Evolutionary conservation across 1,284 basidiomycete genomes (phyloP).

Genomic region (Sanghuangporus baumii): DNA sequence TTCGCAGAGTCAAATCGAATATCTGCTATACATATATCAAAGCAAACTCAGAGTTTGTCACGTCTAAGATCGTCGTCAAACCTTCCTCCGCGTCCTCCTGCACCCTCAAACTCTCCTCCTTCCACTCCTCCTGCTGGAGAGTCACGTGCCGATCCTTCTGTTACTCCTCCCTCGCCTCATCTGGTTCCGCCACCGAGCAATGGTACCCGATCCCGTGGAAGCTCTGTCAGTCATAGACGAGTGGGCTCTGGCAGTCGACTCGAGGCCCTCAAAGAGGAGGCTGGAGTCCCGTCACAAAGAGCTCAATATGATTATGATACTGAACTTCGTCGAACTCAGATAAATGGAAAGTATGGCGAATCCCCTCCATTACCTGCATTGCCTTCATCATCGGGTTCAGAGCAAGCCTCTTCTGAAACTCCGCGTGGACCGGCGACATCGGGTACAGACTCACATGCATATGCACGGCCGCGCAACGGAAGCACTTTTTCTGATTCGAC

Average conservation of each 20-base stretch:
- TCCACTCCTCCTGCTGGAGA: slow-evolving; percentile 28
- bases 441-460: background rate
- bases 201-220: slow-evolving; percentile 35
- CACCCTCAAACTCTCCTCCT: slow-evolving; percentile 24
- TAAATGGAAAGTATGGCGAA: background rate
- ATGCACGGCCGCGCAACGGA: slow-evolving; percentile 45
- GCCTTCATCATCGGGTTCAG: slow-evolving; percentile 12
- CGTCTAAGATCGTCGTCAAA: slow-evolving; percentile 31
- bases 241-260: slow-evolving; percentile 53
- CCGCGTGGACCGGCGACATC: slow-evolving; percentile 24
- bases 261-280: slow-evolving; percentile 57
- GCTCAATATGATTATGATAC: slow-evolving; percentile 26
- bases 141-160: slow-evolving; percentile 23
- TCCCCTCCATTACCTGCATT: slow-evolving; percentile 17
- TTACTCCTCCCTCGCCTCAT: slow-evolving; percentile 14
- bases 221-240: slow-evolving; percentile 46
- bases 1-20: background rate
- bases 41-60: slow-evolving; percentile 29
- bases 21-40: background rate
- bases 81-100: slow-evolving; percentile 44
- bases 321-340: slow-evolving; percentile 2
- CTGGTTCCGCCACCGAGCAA: slow-evolving; percentile 10
- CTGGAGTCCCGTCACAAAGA: slow-evolving; percentile 25
- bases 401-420: slow-evolving; percentile 27
- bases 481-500: slow-evolving; percentile 9